Evolutionary conservation across 768 basidiomycete genomes (phyloP).

Genomic region (Epithele typhae): DNA sequence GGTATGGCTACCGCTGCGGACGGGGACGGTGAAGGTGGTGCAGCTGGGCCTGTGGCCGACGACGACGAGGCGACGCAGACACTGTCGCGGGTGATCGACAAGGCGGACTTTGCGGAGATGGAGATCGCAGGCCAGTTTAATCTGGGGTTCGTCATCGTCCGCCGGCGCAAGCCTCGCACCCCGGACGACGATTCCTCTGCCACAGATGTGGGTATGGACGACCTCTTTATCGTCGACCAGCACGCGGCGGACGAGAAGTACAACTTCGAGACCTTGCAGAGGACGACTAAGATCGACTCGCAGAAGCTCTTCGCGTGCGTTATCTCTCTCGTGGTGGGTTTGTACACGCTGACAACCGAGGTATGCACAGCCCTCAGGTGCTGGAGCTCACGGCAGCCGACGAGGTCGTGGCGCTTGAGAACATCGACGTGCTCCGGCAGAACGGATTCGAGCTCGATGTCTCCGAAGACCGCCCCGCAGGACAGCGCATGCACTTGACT

Average conservation of each 20-base stretch:
- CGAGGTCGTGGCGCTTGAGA: slow-evolving; percentile 83
- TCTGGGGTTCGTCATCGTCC: slow-evolving; percentile 85
- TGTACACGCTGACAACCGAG: neutral
- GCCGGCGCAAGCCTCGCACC: slow-evolving; percentile 40
- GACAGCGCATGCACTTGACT: slow-evolving; percentile 53
- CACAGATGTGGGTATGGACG: slow-evolving; percentile 53
- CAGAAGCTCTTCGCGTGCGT: slow-evolving; percentile 79
- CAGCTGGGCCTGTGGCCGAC: slow-evolving; percentile 39
- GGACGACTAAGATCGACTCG: slow-evolving; percentile 83
- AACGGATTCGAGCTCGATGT: slow-evolving; percentile 88
- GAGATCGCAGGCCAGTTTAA: slow-evolving; percentile 92
- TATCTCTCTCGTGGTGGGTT: neutral
- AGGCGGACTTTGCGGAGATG: slow-evolving; percentile 83
- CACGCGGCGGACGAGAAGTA: slow-evolving; percentile 98
- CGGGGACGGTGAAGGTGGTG: slow-evolving; percentile 9
- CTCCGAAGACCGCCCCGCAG: slow-evolving; percentile 36
- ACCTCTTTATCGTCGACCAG: slow-evolving; percentile 95
- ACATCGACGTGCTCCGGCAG: slow-evolving; percentile 70
- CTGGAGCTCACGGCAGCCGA: slow-evolving; percentile 88
- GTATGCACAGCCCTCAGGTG: slow-evolving; percentile 64
- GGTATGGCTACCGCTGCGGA: neutral
- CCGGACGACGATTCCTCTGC: slow-evolving; percentile 8
- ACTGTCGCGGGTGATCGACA: slow-evolving; percentile 81
- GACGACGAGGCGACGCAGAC: slow-evolving; percentile 55
- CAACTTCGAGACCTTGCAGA: slow-evolving; percentile 93